Base-by-base conservation (phyloP, 257 asterid species). In the Datura wrightii region DNA sequence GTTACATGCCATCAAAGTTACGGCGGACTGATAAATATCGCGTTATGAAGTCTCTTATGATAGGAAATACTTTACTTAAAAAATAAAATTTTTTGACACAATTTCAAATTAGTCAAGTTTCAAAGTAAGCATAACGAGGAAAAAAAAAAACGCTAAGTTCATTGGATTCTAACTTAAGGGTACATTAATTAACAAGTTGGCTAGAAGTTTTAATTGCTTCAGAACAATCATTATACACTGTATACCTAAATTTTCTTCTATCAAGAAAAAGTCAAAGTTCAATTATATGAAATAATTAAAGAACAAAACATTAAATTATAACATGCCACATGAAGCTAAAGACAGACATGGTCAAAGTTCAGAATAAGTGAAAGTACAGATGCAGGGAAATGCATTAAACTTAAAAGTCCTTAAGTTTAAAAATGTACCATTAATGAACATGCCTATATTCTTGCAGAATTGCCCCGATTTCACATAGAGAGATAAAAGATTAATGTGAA, bases 281-380 rank as follows among this genome's bases (percentile, higher is more conserved):
- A 55, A 81, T 50, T 79, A 37, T 56, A 37, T 60, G 83, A 58
- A 37, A 42, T 59, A 60, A 62, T 65, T 41, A 81, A 81, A 60
- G 71, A 53, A 46, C 56, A 42, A 60, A 81, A 44, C 2, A 44
- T 60, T 11, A 67, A 34, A 65, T 65, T 65, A 36, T 65, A 65
- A 63, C 41, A n/a, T 81, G 59, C 31, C 83, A 79, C 54, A 56
- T 79, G 55, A 79, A 54, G 3, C 3, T 69, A 41, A 16, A 39
- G 10, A 79, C 63, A 81, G 44, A 81, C 46, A 81, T 81, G 70
- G 84, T 81, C 76, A 81, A 81, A 60, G 46, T 53, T 76, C 84
- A 60, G 2, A 63, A 46, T 10, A 3, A 48, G 74, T 81, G 59
- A 60, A 65, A 81, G 84, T 58, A 81, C 76, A 60, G 11, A 56